These are phyloP conservation scores for Pichia sp. DNA, from an alignment of 1,139 yeast genomes.

Conservation along the genomic window DNA sequence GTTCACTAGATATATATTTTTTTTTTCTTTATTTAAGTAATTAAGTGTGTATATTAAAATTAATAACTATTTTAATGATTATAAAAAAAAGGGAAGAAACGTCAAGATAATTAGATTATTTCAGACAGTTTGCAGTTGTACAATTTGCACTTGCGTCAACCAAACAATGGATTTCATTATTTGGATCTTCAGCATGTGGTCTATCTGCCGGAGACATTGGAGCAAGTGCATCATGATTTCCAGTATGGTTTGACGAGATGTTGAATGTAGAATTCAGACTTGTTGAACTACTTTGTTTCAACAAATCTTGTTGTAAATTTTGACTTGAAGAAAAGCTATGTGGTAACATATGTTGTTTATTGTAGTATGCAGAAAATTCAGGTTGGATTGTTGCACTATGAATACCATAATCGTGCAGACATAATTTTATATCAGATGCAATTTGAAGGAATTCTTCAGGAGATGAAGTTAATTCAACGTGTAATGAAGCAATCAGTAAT, in stretches of 20 bases:
- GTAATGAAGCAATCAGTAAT: conserved; percentile 81
- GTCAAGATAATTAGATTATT: neutral
- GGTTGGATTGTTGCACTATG: conserved; percentile 96
- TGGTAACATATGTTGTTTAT: conserved; percentile 26
- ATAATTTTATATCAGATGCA: conserved; percentile 70
- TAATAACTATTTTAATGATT: neutral
- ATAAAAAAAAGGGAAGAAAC: neutral
- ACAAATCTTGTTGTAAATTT: conserved; percentile 15
- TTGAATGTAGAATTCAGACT: conserved; percentile 9
- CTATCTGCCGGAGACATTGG: too few relatives aligned
- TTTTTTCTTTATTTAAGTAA: conserved; percentile 44
- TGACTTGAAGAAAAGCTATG: conserved; percentile 24
- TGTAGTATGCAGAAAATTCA: conserved; percentile 46
- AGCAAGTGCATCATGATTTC: neutral
- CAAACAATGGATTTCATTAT: conserved; percentile 32
- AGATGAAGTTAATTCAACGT: conserved; percentile 62
- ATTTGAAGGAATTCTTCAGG: conserved; percentile 65
- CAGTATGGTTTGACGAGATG: conserved; percentile 3
- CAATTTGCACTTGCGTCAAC: conserved; percentile 44
- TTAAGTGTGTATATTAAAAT: conserved; percentile 23
- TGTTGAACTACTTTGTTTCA: conserved; percentile 1
- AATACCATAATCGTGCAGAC: conserved; percentile 78
- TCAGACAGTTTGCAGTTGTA: conserved; percentile 37
- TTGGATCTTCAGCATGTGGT: conserved; percentile 17
- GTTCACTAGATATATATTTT: conserved; percentile 25